Conservation (phyloP, 2,329 filamentous ascomycete species). For the Ramichloridium luteum region DNA sequence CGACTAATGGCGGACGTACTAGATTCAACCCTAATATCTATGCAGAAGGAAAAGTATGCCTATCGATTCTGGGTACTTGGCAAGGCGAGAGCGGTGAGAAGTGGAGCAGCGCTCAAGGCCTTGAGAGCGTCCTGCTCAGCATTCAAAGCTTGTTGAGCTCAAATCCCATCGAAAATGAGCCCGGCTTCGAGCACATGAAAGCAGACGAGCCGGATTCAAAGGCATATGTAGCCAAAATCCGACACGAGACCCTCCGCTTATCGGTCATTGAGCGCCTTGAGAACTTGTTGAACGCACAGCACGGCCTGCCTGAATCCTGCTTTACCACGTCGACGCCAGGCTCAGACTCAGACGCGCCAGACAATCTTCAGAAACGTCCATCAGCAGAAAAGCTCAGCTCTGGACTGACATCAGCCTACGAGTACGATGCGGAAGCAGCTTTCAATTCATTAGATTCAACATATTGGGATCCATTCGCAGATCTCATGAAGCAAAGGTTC, state of each 20-base stretch:
- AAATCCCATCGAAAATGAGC: constrained; percentile 84
- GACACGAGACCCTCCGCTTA: constrained; percentile 78
- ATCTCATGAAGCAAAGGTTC: constrained; percentile 82
- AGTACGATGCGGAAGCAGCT: constrained; percentile 30
- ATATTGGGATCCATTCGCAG: constrained; percentile 75
- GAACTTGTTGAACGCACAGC: constrained; percentile 55
- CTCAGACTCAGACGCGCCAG: constrained; percentile 4
- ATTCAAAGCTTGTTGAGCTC: constrained; percentile 92
- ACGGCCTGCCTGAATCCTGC: constrained; percentile 15
- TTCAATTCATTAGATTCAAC: constrained; percentile 24
- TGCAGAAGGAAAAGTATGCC: constrained; percentile 75
- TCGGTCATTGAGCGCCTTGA: constrained; percentile 80
- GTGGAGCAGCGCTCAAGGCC: constrained; percentile 90
- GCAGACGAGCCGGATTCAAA: constrained; percentile 17
- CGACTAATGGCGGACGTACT: constrained; percentile 77
- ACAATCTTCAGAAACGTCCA: not conserved
- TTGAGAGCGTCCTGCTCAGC: constrained; percentile 87
- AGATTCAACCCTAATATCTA: constrained; percentile 98
- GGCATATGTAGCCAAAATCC: constrained; percentile 49
- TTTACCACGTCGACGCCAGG: constrained; percentile 10
- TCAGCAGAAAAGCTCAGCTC: constrained; percentile 9
- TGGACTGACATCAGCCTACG: constrained; percentile 17
- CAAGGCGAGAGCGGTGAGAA: constrained; percentile 78
- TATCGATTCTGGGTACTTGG: constrained; percentile 74
- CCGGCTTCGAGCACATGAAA: constrained; percentile 60